These are phyloP conservation scores for Cadophora malorum DNA, from an alignment of 2,329 filamentous ascomycete species.

Conservation along the genomic window DNA sequence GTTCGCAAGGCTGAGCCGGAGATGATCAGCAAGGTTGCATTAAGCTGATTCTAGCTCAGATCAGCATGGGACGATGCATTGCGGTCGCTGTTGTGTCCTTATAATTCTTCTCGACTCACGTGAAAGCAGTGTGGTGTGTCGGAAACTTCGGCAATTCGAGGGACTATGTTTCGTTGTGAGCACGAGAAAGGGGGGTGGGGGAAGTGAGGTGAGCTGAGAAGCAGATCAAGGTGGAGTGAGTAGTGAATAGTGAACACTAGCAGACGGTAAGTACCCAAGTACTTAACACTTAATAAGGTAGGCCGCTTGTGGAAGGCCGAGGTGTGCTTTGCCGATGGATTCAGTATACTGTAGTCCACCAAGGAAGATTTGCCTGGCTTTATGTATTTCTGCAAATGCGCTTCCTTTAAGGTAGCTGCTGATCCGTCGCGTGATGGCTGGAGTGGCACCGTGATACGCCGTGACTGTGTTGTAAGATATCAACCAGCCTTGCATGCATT, in stretches of 20 bases:
- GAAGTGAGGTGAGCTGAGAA: background rate
- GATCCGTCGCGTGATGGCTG: constrained; percentile 5
- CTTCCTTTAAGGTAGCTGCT: background rate
- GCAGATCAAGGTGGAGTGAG: too few species aligned
- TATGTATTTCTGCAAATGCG: background rate
- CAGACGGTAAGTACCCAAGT: too few species aligned
- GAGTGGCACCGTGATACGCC: background rate
- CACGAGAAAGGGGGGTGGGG: background rate
- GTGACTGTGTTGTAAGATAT: background rate
- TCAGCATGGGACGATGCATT: constrained; percentile 10
- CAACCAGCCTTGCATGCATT: background rate
- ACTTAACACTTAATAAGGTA: too few species aligned
- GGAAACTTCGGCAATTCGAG: constrained; percentile 6
- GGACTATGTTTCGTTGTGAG: background rate
- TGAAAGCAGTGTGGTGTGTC: background rate
- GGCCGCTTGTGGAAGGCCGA: too few species aligned
- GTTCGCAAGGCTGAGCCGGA: constrained; percentile 5
- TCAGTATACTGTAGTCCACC: background rate
- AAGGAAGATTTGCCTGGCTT: background rate
- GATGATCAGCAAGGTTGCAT: constrained; percentile 13
- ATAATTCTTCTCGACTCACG: background rate
- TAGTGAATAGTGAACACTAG: too few species aligned
- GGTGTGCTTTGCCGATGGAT: too few species aligned
- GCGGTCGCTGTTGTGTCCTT: background rate
- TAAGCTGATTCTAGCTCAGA: background rate